A percentile compares a stretch with the other conserved stretches of the same genome.
These are phyloP conservation scores for Penicillium crustosum DNA, from an alignment of 2,329 filamentous ascomycete species.

Conservation along the genomic window DNA sequence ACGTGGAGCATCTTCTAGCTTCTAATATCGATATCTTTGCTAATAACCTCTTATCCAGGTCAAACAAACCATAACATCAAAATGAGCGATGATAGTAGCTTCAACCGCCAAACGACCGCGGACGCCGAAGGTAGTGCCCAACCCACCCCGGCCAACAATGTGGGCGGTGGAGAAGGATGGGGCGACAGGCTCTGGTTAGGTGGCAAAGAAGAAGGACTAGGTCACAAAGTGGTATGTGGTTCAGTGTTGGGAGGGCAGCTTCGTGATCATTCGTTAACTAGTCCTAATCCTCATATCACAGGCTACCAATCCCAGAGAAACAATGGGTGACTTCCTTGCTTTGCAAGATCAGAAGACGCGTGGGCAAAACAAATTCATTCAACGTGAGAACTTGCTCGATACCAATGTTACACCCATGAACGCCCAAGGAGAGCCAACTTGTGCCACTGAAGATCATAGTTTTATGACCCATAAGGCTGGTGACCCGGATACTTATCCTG, in stretches of 20 bases:
- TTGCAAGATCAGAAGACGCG: constrained; percentile 31
- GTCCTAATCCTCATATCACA: constrained; percentile 1
- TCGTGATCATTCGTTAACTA: background rate
- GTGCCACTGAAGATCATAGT: constrained; percentile 33
- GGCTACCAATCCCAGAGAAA: constrained; percentile 25
- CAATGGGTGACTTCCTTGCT: constrained; percentile 30
- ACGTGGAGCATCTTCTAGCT: too few species aligned
- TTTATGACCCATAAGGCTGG: constrained; percentile 33
- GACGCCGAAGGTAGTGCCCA: constrained; percentile 26
- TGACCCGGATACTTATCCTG: constrained; percentile 29
- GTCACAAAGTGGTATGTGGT: constrained; percentile 28
- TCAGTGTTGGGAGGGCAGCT: too few species aligned
- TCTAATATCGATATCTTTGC: fast-evolving
- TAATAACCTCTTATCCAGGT: too few species aligned
- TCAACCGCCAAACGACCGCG: constrained; percentile 17
- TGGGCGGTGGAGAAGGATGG: constrained; percentile 22
- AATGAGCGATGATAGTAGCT: background rate
- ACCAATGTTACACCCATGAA: constrained; percentile 1
- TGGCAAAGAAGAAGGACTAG: constrained; percentile 22
- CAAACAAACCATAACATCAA: background rate
- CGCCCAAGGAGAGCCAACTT: constrained; percentile 19
- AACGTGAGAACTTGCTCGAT: constrained; percentile 12
- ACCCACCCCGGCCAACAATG: constrained; percentile 34
- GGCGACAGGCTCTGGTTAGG: constrained; percentile 29
- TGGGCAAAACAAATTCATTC: constrained; percentile 22